Evolutionary conservation across 2,329 filamentous ascomycete species (phyloP).

Genomic region (Fusarium equiseti): DNA sequence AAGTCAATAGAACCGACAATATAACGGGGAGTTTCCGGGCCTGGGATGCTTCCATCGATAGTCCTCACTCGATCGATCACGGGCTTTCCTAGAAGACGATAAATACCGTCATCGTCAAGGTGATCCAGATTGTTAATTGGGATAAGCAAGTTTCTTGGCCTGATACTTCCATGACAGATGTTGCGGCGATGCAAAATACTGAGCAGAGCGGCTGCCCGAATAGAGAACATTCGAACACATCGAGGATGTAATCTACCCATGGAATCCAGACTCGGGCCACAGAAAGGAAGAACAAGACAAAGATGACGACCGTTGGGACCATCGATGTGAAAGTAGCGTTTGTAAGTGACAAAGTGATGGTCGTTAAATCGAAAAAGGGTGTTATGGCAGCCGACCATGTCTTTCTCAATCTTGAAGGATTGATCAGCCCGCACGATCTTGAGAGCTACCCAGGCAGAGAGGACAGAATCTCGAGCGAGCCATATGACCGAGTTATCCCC

Average conservation of each 20-base stretch:
- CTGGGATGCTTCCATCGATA: neutral
- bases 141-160: neutral
- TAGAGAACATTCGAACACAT: neutral
- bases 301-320: slow-evolving; percentile 1
- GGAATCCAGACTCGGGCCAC: neutral
- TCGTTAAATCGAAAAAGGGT: neutral
- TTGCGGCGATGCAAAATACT: neutral
- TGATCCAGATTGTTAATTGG: neutral
- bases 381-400: neutral
- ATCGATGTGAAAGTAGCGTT: neutral
- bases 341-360: neutral
- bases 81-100: neutral
- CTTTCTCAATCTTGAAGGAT: neutral
- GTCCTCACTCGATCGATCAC: neutral
- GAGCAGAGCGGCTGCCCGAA: neutral
- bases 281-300: neutral
- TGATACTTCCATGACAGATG: neutral
- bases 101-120: neutral
- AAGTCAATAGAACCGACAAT: neutral
- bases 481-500: slow-evolving; percentile 1
- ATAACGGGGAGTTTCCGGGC: neutral
- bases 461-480: neutral
- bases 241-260: neutral
- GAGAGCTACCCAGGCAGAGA: neutral
- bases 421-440: neutral